Evolutionary conservation across 306 rosid genomes (phyloP).

Genomic region (Amphicarpaea edgeworthii): DNA sequence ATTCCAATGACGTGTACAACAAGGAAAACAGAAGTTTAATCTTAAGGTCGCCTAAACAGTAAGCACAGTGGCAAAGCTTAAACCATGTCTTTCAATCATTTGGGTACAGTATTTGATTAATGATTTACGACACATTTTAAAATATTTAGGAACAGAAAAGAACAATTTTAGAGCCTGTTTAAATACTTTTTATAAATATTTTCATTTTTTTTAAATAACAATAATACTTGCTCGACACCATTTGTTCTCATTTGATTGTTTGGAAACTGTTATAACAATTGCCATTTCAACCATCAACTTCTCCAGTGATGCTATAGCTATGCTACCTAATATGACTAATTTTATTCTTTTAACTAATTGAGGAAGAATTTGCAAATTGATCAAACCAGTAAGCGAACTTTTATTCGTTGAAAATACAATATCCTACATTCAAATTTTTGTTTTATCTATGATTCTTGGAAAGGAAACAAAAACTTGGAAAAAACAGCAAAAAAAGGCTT

Average conservation of each 20-base stretch:
- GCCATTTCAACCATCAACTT: too few species aligned
- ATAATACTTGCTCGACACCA: background rate
- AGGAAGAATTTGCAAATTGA: too few species aligned
- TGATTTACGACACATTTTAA: slow-evolving; percentile 5
- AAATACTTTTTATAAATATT: background rate
- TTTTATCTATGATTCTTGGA: background rate
- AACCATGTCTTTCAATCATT: slow-evolving; percentile 31
- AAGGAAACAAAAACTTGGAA: background rate
- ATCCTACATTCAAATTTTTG: background rate
- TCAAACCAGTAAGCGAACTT: too few species aligned
- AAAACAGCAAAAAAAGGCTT: background rate
- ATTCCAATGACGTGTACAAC: background rate
- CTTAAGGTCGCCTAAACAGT: background rate
- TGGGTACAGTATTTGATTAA: slow-evolving; percentile 21
- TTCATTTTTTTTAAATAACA: background rate
- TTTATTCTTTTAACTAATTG: too few species aligned
- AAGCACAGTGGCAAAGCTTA: slow-evolving; percentile 22
- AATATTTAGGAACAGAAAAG: slow-evolving; percentile 7
- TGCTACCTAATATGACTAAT: too few species aligned
- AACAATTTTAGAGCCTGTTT: background rate
- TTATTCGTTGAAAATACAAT: too few species aligned
- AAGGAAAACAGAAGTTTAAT: slow-evolving; percentile 20
- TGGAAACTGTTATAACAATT: too few species aligned
- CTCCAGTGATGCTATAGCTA: too few species aligned
- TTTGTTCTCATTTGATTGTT: too few species aligned